phyloP scores from a whole-genome alignment of 148 eudicot genomes.

The Persicaria tinctoria region DNA sequence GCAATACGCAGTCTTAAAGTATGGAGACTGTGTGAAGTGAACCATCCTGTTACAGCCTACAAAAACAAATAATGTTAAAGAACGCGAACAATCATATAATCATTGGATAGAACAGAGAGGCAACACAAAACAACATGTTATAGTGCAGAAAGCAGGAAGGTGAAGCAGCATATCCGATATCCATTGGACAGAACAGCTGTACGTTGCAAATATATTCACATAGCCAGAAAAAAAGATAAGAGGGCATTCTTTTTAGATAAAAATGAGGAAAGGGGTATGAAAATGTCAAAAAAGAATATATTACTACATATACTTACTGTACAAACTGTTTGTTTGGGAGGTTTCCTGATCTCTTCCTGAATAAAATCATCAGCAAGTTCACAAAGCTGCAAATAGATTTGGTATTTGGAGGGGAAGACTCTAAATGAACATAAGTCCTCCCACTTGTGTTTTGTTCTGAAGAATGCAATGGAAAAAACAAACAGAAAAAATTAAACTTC shows the following conservation, averaged over 20 bases:
- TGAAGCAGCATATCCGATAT: background rate
- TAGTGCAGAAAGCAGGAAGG: background rate
- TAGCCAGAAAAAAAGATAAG: background rate
- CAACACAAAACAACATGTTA: background rate
- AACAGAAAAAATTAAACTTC: background rate
- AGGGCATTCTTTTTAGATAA: background rate
- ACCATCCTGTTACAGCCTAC: slow-evolving; percentile 84
- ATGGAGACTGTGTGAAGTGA: slow-evolving; percentile 37
- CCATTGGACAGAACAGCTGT: background rate
- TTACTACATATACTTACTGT: slow-evolving; percentile 30
- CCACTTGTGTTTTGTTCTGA: slow-evolving; percentile 69
- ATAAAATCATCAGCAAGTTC: slow-evolving; percentile 82
- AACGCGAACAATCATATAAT: background rate
- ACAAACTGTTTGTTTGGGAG: slow-evolving; percentile 43
- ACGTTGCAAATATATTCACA: background rate
- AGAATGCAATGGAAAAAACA: slow-evolving; percentile 13
- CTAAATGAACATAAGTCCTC: slow-evolving; percentile 72
- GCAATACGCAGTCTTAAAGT: slow-evolving; percentile 53
- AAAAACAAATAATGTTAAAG: slow-evolving; percentile 7
- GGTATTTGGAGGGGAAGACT: slow-evolving; percentile 74
- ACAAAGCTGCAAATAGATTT: slow-evolving; percentile 63
- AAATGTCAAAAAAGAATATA: background rate
- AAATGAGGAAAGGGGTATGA: background rate
- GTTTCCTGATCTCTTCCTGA: slow-evolving; percentile 72
- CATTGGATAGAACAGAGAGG: background rate